phyloP scores from a whole-genome alignment of 371 early-diverging fungal genomes.

The Mycotypha africana region DNA sequence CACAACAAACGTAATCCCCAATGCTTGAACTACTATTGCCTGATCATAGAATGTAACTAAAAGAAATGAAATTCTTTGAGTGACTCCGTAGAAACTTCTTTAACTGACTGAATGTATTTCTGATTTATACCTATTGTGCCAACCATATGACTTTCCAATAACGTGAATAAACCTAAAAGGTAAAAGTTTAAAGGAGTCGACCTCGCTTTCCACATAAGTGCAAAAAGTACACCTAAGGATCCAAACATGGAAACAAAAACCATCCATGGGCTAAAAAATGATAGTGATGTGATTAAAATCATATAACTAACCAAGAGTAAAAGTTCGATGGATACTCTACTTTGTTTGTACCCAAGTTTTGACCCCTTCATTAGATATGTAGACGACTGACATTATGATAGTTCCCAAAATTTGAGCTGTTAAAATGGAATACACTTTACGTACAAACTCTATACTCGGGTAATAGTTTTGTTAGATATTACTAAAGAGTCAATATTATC shows the following conservation, averaged over 20 bases:
- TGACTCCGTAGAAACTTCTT: not conserved
- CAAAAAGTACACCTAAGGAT: constrained; percentile 48
- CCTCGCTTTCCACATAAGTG: constrained; percentile 54
- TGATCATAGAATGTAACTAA: constrained; percentile 52
- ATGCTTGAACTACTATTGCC: constrained; percentile 61
- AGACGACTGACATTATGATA: constrained; percentile 42
- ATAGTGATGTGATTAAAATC: not conserved
- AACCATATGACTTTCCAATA: constrained; percentile 58
- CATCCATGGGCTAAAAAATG: constrained; percentile 27
- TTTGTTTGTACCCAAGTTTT: constrained; percentile 49
- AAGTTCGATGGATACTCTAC: too few relatives aligned
- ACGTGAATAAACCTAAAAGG: constrained; percentile 61
- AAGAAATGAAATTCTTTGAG: too few relatives aligned
- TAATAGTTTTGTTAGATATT: too few relatives aligned
- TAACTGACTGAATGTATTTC: constrained; percentile 4
- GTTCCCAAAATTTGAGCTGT: constrained; percentile 59
- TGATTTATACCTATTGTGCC: constrained; percentile 39
- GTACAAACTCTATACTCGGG: constrained; percentile 51
- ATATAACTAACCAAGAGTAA: not conserved
- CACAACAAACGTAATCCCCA: constrained; percentile 65
- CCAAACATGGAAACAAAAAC: constrained; percentile 32
- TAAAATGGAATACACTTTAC: constrained; percentile 77
- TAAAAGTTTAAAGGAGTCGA: constrained; percentile 61
- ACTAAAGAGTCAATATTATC: too few relatives aligned
- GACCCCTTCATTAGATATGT: constrained; percentile 47